Conservation (phyloP, 768 basidiomycete species). For the Mycena metata region DNA sequence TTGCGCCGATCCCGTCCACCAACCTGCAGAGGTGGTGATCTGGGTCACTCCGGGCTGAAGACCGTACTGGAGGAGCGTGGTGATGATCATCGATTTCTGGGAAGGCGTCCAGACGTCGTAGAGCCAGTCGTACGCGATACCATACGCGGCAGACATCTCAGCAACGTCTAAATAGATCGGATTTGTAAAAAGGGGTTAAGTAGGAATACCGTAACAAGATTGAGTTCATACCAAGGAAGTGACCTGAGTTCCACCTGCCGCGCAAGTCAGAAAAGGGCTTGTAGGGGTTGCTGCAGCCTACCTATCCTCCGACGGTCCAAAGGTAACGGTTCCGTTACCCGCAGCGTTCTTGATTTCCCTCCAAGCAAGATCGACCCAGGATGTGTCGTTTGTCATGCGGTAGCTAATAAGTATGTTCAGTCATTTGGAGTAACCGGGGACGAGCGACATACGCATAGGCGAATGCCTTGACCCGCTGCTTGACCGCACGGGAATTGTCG, state of each 20-base stretch:
- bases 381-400: slow-evolving; percentile 91
- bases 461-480: slow-evolving; percentile 93
- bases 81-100: slow-evolving; percentile 77
- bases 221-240: no score
- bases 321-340: slow-evolving; percentile 73
- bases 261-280: no score
- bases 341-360: slow-evolving; percentile 87
- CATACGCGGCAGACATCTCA: slow-evolving; percentile 90
- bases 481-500: slow-evolving; percentile 92
- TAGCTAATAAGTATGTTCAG: slow-evolving; percentile 50
- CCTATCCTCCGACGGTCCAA: slow-evolving; percentile 74
- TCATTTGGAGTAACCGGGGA: no score
- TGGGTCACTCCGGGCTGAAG: slow-evolving; percentile 74
- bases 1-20: slow-evolving; percentile 71
- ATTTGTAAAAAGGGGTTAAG: no score
- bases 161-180: no score
- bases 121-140: slow-evolving; percentile 96
- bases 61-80: slow-evolving; percentile 83
- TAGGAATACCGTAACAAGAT: no score
- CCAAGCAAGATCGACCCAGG: slow-evolving; percentile 91
- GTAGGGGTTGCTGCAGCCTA: slow-evolving; percentile 65
- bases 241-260: slow-evolving; percentile 44
- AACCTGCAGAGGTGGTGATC: slow-evolving; percentile 66
- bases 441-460: slow-evolving; percentile 76
- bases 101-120: slow-evolving; percentile 84